These are phyloP conservation scores for Nannizziopsis barbatae DNA, from an alignment of 2,329 filamentous ascomycete species.

Conservation along the genomic window DNA sequence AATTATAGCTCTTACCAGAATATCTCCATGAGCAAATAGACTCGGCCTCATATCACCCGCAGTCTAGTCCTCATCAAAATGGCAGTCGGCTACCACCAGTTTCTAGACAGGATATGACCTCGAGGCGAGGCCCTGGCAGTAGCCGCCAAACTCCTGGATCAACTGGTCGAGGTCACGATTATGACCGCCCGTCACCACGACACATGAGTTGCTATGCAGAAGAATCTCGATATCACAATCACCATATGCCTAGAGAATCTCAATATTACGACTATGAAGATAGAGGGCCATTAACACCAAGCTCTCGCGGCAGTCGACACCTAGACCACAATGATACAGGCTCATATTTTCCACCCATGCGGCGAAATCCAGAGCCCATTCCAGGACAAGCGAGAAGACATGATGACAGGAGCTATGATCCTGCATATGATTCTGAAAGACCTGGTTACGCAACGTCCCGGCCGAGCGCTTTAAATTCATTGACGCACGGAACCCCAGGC, in stretches of 20 bases:
- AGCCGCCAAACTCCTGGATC: not conserved
- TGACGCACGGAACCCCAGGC: not conserved
- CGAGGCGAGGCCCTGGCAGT: slow-evolving; percentile 2
- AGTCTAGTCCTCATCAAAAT: slow-evolving; percentile 6
- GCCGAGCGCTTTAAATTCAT: not conserved
- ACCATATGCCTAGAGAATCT: slow-evolving; percentile 4
- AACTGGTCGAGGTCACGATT: slow-evolving; percentile 1
- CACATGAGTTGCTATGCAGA: slow-evolving; percentile 3
- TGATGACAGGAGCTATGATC: slow-evolving; percentile 3
- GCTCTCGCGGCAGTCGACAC: slow-evolving; percentile 1
- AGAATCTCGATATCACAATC: slow-evolving; percentile 8
- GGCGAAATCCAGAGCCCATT: not conserved
- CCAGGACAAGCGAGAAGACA: not conserved
- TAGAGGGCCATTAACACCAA: slow-evolving; percentile 2
- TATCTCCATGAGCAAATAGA: slow-evolving; percentile 16
- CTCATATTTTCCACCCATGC: slow-evolving; percentile 1
- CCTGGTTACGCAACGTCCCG: slow-evolving; percentile 1
- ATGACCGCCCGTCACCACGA: slow-evolving; percentile 2
- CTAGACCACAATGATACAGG: not conserved
- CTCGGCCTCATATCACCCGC: slow-evolving; percentile 9
- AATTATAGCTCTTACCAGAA: slow-evolving; percentile 13
- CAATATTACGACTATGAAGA: slow-evolving; percentile 4
- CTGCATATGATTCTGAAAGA: slow-evolving; percentile 1
- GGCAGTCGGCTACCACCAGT: slow-evolving; percentile 2
- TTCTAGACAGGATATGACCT: slow-evolving; percentile 2